Evolutionary conservation across 306 rosid species (phyloP), one percentile per base, ranked within the genome.

Genomic region (Carpinus fangiana): DNA sequence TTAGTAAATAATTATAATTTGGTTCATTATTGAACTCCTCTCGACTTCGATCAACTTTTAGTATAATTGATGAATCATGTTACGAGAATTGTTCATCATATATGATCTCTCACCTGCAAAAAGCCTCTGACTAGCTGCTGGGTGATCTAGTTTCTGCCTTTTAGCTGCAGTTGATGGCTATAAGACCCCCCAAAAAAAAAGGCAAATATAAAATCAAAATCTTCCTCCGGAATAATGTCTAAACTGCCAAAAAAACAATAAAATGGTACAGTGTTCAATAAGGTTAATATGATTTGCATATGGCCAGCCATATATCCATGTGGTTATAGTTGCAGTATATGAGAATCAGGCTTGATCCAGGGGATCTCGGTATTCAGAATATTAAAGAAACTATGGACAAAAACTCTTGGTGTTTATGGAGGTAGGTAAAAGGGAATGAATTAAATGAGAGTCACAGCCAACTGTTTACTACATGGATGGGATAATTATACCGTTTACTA

Each of bases 131-230:
- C 70, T 74, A 31, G 84, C 77, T 81, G 87, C 76, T 41, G 89
- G 83, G 72, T 76, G 89, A 77, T 86, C 77, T 54, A 67, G 28
- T 72, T 90, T 89, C 80, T 85, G 92, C 85, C 82, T 82, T 85
- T 86, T 90, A 17, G 84, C 86, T 62, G 87, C 80, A 78, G 87
- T 80, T 77, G 92, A 80, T 55, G 89, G 74, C 98, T 95, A 76
- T 95, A 76, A 46, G 72, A 84, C 34, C 34, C 34, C n/a, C n/a
- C 50, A 69, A 77, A 41, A 41, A 81, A 83, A 14, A 74, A 38
- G 73, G 50, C 4, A 76, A 81, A 48, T 47, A 84, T 12, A 36
- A 73, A 48, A 82, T 76, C 66, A 59, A 73, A 73, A 51, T 38
- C 74, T 62, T 18, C 76, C 75, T 26, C 71, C 48, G 28, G n/a